These are phyloP conservation scores for Fraxinus albicans DNA, from an alignment of 305 asterid genomes.

Conservation along the genomic window DNA sequence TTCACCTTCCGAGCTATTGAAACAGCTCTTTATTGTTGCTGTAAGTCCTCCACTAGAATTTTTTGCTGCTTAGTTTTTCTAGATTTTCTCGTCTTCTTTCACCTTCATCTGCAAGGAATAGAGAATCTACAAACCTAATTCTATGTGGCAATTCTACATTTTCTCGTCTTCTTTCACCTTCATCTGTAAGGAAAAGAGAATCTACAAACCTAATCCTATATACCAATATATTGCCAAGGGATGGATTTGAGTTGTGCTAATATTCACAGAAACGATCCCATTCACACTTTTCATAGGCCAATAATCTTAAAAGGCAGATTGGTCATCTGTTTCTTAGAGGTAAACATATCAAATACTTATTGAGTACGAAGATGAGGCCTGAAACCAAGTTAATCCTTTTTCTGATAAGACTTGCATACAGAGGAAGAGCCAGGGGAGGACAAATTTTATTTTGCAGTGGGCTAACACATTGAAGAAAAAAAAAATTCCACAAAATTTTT, in stretches of 20 bases:
- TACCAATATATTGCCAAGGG: neutral
- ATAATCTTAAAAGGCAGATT: neutral
- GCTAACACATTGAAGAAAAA: too few relatives aligned
- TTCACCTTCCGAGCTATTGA: conserved; percentile 74
- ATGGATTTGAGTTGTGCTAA: neutral
- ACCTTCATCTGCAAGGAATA: too few relatives aligned
- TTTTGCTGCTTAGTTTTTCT: neutral
- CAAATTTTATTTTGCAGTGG: too few relatives aligned
- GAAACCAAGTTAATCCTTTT: too few relatives aligned
- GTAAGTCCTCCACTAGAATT: conserved; percentile 50
- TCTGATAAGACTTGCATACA: too few relatives aligned
- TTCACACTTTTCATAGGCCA: neutral
- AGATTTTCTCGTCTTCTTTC: too few relatives aligned
- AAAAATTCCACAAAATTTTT: too few relatives aligned
- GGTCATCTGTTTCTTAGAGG: neutral
- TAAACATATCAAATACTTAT: neutral
- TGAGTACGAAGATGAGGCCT: too few relatives aligned
- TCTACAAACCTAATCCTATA: neutral
- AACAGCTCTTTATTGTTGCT: conserved; percentile 75
- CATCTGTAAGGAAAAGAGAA: conserved; percentile 5
- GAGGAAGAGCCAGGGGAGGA: too few relatives aligned
- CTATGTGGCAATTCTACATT: too few relatives aligned
- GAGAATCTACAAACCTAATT: too few relatives aligned
- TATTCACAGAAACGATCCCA: neutral
- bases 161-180: neutral